Conservation (phyloP, 176 grass and related monocot genomes). For the Eleusine indica region DNA sequence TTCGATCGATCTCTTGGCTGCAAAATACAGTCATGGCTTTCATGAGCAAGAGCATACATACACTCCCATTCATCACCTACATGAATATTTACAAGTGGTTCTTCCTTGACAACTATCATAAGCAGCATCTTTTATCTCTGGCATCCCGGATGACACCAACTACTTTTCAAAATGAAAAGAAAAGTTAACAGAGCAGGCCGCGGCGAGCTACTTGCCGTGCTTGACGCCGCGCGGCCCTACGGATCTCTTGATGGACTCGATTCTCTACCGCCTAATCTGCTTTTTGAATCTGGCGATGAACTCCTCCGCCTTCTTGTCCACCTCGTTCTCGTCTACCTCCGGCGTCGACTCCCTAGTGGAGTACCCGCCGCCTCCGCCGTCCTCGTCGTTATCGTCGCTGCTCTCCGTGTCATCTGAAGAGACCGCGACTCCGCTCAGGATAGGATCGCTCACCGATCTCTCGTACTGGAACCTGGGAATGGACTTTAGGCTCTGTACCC, state of each 20-base stretch:
- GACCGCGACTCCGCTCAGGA: constrained; percentile 39
- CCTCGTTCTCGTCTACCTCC: constrained; percentile 73
- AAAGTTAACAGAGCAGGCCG: background rate
- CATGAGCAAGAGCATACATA: constrained; percentile 20
- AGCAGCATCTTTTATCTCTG: constrained; percentile 22
- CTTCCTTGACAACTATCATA: constrained; percentile 23
- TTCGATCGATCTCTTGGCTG: constrained; percentile 1
- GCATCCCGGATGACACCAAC: background rate
- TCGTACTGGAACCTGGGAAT: constrained; percentile 60
- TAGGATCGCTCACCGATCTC: constrained; percentile 31
- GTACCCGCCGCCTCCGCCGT: constrained; percentile 7
- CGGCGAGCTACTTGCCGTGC: constrained; percentile 48
- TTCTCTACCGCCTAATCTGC: constrained; percentile 88
- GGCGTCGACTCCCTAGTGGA: constrained; percentile 49
- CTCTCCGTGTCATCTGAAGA: constrained; percentile 63
- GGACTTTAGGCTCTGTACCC: constrained; percentile 53
- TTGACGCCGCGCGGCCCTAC: constrained; percentile 58
- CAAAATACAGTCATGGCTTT: constrained; percentile 22
- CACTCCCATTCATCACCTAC: constrained; percentile 41
- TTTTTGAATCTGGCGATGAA: constrained; percentile 91
- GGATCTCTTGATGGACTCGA: constrained; percentile 81
- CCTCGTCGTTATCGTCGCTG: constrained; percentile 49
- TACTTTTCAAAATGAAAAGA: constrained; percentile 7
- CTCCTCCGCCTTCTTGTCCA: constrained; percentile 95
- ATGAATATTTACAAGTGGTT: constrained; percentile 57